These are phyloP conservation scores for Dimargaris xerosporica DNA, from an alignment of 192 early-diverging fungal genomes.

Conservation along the genomic window DNA sequence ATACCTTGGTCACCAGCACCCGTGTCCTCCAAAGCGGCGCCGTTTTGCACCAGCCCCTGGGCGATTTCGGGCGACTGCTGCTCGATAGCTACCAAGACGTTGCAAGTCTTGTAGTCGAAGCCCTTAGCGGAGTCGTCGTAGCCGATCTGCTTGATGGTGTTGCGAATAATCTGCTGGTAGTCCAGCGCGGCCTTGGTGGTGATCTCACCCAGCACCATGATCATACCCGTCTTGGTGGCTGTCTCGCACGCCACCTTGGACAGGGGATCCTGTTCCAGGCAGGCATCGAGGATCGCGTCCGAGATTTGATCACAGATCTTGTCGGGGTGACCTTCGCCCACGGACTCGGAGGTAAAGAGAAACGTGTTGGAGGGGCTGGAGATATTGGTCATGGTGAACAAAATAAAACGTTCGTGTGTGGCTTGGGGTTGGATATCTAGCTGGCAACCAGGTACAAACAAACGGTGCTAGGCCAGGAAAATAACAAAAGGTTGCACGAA, in stretches of 20 bases:
- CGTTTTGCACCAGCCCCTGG: slow-evolving; percentile 90
- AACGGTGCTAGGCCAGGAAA: too few relatives aligned
- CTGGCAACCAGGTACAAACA: too few relatives aligned
- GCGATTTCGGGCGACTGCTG: slow-evolving; percentile 99
- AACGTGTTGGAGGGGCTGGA: slow-evolving; percentile 55
- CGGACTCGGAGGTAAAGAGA: slow-evolving; percentile 99
- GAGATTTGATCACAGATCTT: slow-evolving; percentile 99
- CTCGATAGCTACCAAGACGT: slow-evolving; percentile 98
- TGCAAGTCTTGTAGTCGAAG: slow-evolving; percentile 99
- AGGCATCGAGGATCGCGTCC: slow-evolving; percentile 95
- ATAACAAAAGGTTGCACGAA: too few relatives aligned
- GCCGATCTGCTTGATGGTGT: slow-evolving; percentile 97
- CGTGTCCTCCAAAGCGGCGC: slow-evolving; percentile 83
- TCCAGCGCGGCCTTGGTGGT: slow-evolving; percentile 95
- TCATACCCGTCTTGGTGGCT: slow-evolving; percentile 99
- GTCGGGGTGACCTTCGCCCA: slow-evolving; percentile 99
- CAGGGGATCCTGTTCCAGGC: slow-evolving; percentile 81
- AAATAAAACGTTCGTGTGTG: too few relatives aligned
- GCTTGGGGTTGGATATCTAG: too few relatives aligned
- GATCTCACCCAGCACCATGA: slow-evolving; percentile 99
- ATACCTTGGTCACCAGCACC: slow-evolving; percentile 99
- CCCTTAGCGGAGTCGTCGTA: slow-evolving; percentile 98
- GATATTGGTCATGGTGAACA: slow-evolving; percentile 10
- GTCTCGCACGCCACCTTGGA: slow-evolving; percentile 99
- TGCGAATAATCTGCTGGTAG: slow-evolving; percentile 99